A percentile compares a stretch with the other conserved stretches of the same genome.
Evolutionary conservation across 805 yeast genomes (phyloP).

Genomic region (Millerozyma miso): DNA sequence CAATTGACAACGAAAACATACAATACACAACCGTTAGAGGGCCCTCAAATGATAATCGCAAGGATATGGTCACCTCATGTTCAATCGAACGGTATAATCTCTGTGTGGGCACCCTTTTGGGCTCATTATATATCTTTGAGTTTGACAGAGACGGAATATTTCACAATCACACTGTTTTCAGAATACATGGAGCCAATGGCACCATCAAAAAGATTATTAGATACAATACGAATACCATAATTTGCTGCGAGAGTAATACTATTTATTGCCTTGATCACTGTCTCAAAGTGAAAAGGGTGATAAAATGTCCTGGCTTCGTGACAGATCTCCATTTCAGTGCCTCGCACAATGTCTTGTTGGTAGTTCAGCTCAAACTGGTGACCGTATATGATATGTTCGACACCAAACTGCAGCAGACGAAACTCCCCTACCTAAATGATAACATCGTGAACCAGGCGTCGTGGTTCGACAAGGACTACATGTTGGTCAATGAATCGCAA

Average conservation of each 20-base stretch:
- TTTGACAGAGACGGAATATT: not conserved
- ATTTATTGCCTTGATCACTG: not conserved
- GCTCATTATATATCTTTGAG: constrained; percentile 1
- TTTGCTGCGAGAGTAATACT: not conserved
- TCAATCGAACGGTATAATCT: constrained; percentile 1
- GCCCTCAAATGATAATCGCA: not conserved
- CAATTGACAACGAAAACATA: not conserved
- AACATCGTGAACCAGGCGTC: constrained; percentile 7
- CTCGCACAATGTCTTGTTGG: not conserved
- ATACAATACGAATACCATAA: not conserved
- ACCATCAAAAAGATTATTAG: not conserved
- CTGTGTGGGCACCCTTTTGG: constrained; percentile 5
- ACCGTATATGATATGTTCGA: not conserved
- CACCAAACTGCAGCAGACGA: not conserved
- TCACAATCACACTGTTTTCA: not conserved
- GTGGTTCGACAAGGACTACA: not conserved
- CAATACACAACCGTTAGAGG: constrained; percentile 1
- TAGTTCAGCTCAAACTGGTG: not conserved
- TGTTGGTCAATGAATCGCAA: constrained; percentile 8
- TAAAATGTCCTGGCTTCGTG: constrained; percentile 1
- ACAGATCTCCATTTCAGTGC: not conserved
- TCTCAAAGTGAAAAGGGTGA: not conserved
- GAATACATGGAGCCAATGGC: not conserved
- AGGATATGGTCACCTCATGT: constrained; percentile 1
- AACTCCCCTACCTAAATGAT: constrained; percentile 5